A percentile compares a stretch with the other conserved stretches of the same genome.
phyloP scores from a whole-genome alignment of 148 eudicot species.

The Gaultheria prostrata region DNA sequence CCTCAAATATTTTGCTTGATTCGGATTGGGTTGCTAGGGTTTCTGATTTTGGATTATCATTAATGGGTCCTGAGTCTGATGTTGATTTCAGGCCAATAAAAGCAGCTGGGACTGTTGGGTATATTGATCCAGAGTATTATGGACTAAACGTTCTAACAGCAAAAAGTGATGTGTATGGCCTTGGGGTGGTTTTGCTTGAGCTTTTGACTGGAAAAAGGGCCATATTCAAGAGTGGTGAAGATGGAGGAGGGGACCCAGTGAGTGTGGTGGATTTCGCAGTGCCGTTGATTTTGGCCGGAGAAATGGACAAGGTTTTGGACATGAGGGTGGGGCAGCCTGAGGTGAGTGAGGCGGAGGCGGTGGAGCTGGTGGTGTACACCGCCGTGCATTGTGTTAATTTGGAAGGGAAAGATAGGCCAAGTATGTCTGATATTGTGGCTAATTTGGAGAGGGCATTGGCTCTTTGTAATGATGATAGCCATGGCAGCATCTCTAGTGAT shows the following conservation, averaged over 20 bases:
- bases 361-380: constrained; percentile 81
- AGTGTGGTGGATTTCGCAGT: constrained; percentile 80
- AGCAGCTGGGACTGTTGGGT: constrained; percentile 93
- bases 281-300: constrained; percentile 66
- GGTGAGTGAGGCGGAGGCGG: constrained; percentile 69
- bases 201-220: constrained; percentile 84
- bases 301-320: constrained; percentile 63
- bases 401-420: constrained; percentile 90
- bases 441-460: constrained; percentile 81
- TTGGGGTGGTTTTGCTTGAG: constrained; percentile 89
- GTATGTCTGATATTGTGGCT: constrained; percentile 78
- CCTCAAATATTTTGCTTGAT: constrained; percentile 84
- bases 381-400: constrained; percentile 86
- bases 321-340: constrained; percentile 64
- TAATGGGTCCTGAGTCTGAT: constrained; percentile 63
- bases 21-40: constrained; percentile 85
- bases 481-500: constrained; percentile 78
- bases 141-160: constrained; percentile 82
- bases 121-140: constrained; percentile 95
- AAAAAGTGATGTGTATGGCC: constrained; percentile 95
- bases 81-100: constrained; percentile 51
- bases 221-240: constrained; percentile 49
- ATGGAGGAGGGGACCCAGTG: constrained; percentile 40
- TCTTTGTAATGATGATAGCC: constrained; percentile 59
- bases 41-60: constrained; percentile 91